These are phyloP conservation scores for Dendrobium catenatum DNA, from an alignment of 106 monocot species.

Conservation along the genomic window DNA sequence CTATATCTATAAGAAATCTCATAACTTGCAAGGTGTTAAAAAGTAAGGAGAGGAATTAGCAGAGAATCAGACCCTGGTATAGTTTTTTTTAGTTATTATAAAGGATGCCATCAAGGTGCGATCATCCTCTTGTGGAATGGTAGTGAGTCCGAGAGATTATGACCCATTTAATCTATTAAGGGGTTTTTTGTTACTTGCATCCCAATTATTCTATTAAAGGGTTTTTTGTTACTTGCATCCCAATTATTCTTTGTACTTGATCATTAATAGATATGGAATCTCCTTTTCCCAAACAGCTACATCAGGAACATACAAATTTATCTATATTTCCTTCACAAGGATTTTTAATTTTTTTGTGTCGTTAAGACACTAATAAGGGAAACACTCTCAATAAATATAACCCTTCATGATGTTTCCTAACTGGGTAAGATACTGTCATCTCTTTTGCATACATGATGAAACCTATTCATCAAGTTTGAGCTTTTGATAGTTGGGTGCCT, in stretches of 20 bases:
- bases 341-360: neutral
- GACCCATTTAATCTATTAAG: too few species aligned
- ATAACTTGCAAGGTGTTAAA: neutral
- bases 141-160: too few species aligned
- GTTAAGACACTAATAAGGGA: neutral
- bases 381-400: neutral
- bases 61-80: neutral
- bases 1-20: neutral
- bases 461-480: neutral
- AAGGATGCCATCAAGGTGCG: neutral
- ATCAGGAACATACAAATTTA: neutral
- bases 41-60: neutral
- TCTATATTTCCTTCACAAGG: neutral
- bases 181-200: too few species aligned
- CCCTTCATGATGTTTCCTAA: neutral
- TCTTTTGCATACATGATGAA: neutral
- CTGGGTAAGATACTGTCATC: neutral
- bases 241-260: neutral
- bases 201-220: neutral
- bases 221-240: neutral
- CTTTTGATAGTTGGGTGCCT: neutral
- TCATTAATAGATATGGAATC: neutral
- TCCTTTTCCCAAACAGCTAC: neutral
- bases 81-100: neutral
- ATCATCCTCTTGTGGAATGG: too few species aligned